Evolutionary conservation across 495 filamentous ascomycete species (phyloP).

Genomic region (Eremomyces bilateralis): DNA sequence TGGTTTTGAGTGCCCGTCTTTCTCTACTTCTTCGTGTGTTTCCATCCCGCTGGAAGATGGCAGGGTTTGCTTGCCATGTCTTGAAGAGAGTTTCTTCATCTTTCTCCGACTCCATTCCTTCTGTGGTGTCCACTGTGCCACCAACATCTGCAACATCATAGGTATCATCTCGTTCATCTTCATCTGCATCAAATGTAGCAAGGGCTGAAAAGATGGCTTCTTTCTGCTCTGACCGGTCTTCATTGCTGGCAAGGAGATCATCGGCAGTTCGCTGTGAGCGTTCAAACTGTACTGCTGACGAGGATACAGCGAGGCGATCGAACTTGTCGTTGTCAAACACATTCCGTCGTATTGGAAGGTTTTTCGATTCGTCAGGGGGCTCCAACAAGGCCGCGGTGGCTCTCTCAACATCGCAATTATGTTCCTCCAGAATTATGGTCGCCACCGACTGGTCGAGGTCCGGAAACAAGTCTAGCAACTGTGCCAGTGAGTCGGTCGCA

Average conservation of each 20-base stretch:
- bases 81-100: constrained; percentile 36
- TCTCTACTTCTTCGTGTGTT: constrained; percentile 39
- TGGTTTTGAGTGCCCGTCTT: constrained; percentile 40
- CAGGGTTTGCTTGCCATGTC: constrained; percentile 37
- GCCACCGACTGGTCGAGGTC: constrained; percentile 72
- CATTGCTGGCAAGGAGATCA: constrained; percentile 63
- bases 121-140: constrained; percentile 46
- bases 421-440: constrained; percentile 55
- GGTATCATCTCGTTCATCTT: constrained; percentile 94
- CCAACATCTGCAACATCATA: constrained; percentile 87
- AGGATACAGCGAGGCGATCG: constrained; percentile 40
- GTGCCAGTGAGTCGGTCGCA: no score
- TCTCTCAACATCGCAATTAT: constrained; percentile 53
- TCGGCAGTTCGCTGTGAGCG: constrained; percentile 40
- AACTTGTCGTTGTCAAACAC: constrained; percentile 65
- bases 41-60: constrained; percentile 45
- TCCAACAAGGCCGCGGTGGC: constrained; percentile 73
- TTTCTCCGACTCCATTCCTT: constrained; percentile 8
- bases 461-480: constrained; percentile 85
- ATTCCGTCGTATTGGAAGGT: constrained; percentile 30
- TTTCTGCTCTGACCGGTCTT: constrained; percentile 58
- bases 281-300: constrained; percentile 28
- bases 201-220: constrained; percentile 80
- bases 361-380: constrained; percentile 18
- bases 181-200: constrained; percentile 76